phyloP scores from a whole-genome alignment of 441 rosid genomes.

The Jatropha podagrica region DNA sequence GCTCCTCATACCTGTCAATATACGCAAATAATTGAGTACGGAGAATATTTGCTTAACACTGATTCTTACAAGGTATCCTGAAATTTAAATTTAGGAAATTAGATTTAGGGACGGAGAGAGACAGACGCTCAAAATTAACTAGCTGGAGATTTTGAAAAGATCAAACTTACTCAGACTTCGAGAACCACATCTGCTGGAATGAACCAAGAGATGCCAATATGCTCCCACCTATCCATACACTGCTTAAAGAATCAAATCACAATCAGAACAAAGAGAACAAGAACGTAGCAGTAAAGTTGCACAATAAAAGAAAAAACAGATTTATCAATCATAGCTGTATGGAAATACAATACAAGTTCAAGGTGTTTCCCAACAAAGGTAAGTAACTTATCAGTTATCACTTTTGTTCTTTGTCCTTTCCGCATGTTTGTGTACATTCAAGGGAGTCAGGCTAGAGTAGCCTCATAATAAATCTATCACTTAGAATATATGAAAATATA shows the following conservation, averaged over 20 bases:
- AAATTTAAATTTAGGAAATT: not conserved
- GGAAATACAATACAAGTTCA: not conserved
- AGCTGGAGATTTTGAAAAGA: not conserved
- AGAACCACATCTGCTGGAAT: constrained; percentile 99
- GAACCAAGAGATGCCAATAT: constrained; percentile 98
- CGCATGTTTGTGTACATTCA: not conserved
- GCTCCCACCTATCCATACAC: constrained; percentile 99
- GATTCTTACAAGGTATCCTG: not conserved
- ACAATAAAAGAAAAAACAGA: not conserved
- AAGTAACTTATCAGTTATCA: not conserved
- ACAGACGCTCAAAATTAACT: not conserved
- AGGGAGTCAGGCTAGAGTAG: not conserved
- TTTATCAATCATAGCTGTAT: not conserved
- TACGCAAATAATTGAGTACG: not conserved
- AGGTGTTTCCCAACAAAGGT: not conserved
- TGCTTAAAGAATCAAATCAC: constrained; percentile 34
- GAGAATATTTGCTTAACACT: not conserved
- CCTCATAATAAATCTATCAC: not conserved
- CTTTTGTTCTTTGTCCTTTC: not conserved
- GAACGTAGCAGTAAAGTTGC: too few relatives aligned
- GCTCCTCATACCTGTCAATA: constrained; percentile 84
- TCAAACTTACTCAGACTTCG: constrained; percentile 84
- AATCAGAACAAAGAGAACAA: not conserved
- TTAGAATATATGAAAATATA: not conserved
- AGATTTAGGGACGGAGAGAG: too few relatives aligned